These are phyloP conservation scores for Yamadazyma sp. DNA, from an alignment of 1,139 yeast species.

Conservation along the genomic window DNA sequence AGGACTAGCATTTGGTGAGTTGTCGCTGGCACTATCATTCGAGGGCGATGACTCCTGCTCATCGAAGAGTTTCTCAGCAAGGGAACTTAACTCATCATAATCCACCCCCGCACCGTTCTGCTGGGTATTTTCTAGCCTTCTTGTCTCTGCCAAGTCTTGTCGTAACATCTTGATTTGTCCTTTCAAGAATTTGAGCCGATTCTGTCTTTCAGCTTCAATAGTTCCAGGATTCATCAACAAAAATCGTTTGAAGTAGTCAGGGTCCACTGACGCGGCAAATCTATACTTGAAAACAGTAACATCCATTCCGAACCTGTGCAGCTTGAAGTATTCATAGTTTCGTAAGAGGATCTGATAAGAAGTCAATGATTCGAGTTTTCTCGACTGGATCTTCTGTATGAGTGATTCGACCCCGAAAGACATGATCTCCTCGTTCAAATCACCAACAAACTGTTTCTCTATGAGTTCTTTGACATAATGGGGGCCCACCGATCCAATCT, in stretches of 20 bases:
- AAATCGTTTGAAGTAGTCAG: slow-evolving; percentile 7
- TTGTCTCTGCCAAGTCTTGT: slow-evolving; percentile 8
- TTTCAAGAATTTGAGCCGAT: slow-evolving; percentile 14
- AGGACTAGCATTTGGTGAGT: neutral
- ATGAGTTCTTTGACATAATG: slow-evolving; percentile 15
- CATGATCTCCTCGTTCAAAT: slow-evolving; percentile 21
- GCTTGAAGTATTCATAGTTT: slow-evolving; percentile 9
- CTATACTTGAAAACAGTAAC: slow-evolving; percentile 17
- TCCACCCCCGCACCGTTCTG: slow-evolving; percentile 3
- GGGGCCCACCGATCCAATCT: slow-evolving; percentile 13
- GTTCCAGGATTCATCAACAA: slow-evolving; percentile 8
- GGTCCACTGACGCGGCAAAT: slow-evolving; percentile 13
- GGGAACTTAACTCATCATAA: slow-evolving; percentile 14
- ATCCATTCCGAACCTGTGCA: slow-evolving; percentile 12
- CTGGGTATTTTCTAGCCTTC: neutral
- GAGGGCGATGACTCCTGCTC: neutral
- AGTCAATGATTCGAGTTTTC: slow-evolving; percentile 3
- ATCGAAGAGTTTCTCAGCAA: slow-evolving; percentile 14
- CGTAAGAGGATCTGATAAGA: neutral
- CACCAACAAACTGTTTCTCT: slow-evolving; percentile 16
- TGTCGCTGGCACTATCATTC: neutral
- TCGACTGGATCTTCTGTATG: slow-evolving; percentile 1
- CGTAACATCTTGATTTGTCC: slow-evolving; percentile 8
- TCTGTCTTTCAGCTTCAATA: slow-evolving; percentile 12
- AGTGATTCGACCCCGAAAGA: slow-evolving; percentile 5